A percentile compares a stretch with the other conserved stretches of the same genome.
Conservation (phyloP, 2,329 filamentous ascomycete species). For the Scleromitrula shiraiana region DNA sequence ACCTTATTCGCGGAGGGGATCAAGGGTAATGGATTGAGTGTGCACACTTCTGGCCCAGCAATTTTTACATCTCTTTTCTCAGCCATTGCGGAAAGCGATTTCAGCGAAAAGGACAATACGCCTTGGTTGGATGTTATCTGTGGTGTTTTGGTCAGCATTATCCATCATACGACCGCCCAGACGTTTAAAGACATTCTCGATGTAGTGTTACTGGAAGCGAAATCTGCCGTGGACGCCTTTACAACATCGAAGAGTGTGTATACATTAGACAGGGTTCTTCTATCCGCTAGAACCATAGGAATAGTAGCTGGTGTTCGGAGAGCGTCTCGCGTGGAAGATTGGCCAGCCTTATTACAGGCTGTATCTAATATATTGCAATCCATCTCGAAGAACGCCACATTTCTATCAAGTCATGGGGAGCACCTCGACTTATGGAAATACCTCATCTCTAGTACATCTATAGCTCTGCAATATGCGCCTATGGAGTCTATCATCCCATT, state of each 20-base stretch:
- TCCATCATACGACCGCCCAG: conserved; percentile 71
- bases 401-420: conserved; percentile 22
- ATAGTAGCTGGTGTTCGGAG: conserved; percentile 71
- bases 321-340: conserved; percentile 65
- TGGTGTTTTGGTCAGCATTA: conserved; percentile 70
- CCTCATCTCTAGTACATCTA: conserved; percentile 50
- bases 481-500: conserved; percentile 70
- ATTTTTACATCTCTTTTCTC: conserved; percentile 45
- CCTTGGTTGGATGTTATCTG: conserved; percentile 59
- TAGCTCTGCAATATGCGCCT: conserved; percentile 67
- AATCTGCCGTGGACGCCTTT: conserved; percentile 33
- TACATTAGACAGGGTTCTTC: conserved; percentile 36
- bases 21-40: conserved; percentile 50
- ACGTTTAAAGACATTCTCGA: conserved; percentile 64
- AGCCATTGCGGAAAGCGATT: conserved; percentile 37
- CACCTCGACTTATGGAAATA: conserved; percentile 46
- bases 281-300: conserved; percentile 55
- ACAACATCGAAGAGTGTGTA: conserved; percentile 28
- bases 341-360: conserved; percentile 55
- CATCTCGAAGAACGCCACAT: conserved; percentile 35
- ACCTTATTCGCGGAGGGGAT: conserved; percentile 80
- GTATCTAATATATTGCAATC: conserved; percentile 45
- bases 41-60: conserved; percentile 52
- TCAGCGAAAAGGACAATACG: conserved; percentile 34
- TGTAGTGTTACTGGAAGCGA: conserved; percentile 45